Evolutionary conservation across 345 rosid species (phyloP), one percentile per base, ranked within the genome.

Genomic region (Carallia brachiata): DNA sequence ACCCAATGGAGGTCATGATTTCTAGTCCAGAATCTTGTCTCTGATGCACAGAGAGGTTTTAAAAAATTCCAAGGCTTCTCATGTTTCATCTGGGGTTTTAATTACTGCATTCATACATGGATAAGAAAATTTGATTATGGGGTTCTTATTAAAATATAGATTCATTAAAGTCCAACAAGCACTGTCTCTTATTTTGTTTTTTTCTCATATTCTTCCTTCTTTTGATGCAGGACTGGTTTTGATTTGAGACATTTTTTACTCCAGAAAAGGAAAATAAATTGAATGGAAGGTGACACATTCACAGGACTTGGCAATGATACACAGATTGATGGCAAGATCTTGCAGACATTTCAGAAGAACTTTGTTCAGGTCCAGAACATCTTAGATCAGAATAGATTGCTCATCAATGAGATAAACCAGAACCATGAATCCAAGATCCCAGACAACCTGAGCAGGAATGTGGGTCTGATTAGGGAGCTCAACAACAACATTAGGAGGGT

Each of bases 401-500:
- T 91, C 28, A 91, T 89, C 71, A 84, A 82, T 70, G 87, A 91
- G 81, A 91, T 91, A 75, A 86, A 87, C 80, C 95, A 86, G 79
- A 91, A 91, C 59, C 95, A 89, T 58, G 95, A 91, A 69, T 89
- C 95, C 62, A 85, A 82, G 59, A 78, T 83, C 73, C 95, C 90
- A 10, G 92, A 87, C 76, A 87, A 84, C 69, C 79, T 91, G 44
- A 80, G 79, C 77, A 77, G 87, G 79, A 89, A 89, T 80, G 86
- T 89, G 54, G 87, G 89, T 73, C 75, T 91, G 69, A 91, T 91
- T 52, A 83, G 83, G 70, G 97, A 91, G 82, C 91, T 91, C 73
- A 91, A 91, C 88, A 83, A 80, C 81, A 89, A 91, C 77, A 84
- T 91, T 47, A 89, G 90, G 73, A 87, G 84, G 71, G 94, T 87